These are phyloP conservation scores for Schizophyllum amplum DNA, from an alignment of 1,284 basidiomycete genomes.

Conservation along the genomic window DNA sequence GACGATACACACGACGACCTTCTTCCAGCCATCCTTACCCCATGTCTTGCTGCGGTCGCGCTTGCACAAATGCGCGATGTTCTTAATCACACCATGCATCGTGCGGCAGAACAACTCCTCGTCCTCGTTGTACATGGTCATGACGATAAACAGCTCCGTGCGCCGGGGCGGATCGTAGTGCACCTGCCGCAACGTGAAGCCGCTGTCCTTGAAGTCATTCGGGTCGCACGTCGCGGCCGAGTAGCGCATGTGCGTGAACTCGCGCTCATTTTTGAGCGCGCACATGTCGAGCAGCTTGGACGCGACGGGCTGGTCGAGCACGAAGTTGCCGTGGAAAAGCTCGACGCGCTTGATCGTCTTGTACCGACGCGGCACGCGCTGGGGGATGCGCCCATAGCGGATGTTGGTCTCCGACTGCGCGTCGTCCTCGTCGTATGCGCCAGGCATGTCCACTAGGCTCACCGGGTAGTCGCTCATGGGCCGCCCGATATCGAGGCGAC, in stretches of 20 bases:
- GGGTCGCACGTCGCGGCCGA: constrained; percentile 92
- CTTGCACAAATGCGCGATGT: constrained; percentile 76
- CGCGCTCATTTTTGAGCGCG: constrained; percentile 66
- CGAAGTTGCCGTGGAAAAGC: constrained; percentile 89
- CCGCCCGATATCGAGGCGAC: constrained; percentile 2
- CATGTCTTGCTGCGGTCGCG: constrained; percentile 84
- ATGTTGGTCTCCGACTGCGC: constrained; percentile 45
- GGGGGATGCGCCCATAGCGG: constrained; percentile 79
- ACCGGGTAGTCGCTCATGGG: constrained; percentile 6
- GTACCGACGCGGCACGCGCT: constrained; percentile 78
- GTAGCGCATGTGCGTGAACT: constrained; percentile 94
- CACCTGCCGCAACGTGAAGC: constrained; percentile 74
- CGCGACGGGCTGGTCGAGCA: constrained; percentile 82
- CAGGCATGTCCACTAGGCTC: constrained; percentile 27
- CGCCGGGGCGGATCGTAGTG: constrained; percentile 80
- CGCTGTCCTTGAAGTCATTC: constrained; percentile 74
- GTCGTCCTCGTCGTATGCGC: constrained; percentile 35
- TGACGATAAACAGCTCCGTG: constrained; percentile 65
- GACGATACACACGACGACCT: constrained; percentile 59
- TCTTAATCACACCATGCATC: constrained; percentile 91
- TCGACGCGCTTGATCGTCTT: constrained; percentile 88
- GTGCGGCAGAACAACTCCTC: constrained; percentile 82
- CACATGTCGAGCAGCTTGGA: constrained; percentile 80
- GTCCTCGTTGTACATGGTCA: constrained; percentile 74
- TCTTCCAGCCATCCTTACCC: constrained; percentile 98